These are phyloP conservation scores for Chlamydomonas schloesseri DNA, from an alignment of 139 green algal genomes.

Conservation along the genomic window DNA sequence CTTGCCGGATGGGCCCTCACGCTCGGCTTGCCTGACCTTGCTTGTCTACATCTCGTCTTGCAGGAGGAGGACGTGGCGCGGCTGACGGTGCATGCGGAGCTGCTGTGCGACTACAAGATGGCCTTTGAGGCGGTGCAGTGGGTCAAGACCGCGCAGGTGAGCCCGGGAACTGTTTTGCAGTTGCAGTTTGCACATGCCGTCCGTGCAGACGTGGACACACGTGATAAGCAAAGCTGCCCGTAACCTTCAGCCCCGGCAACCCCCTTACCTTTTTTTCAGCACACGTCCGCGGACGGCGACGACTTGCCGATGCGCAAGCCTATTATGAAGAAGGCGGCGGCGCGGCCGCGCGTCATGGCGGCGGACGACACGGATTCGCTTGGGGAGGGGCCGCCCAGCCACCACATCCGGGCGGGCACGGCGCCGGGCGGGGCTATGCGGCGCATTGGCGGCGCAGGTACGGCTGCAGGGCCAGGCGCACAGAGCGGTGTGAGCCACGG, in stretches of 20 bases:
- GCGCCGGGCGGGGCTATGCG: not conserved
- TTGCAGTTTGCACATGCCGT: too few species aligned
- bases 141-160: not conserved
- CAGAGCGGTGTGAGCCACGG: too few species aligned
- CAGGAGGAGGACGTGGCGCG: conserved; percentile 54
- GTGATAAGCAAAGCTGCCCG: too few species aligned
- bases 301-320: conserved; percentile 26
- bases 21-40: too few species aligned
- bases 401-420: not conserved
- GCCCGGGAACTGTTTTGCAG: too few species aligned
- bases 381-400: not conserved
- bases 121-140: conserved; percentile 28
- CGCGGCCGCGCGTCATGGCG: not conserved
- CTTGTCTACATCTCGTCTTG: too few species aligned
- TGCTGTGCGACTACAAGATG: not conserved
- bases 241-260: too few species aligned
- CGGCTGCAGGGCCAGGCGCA: not conserved
- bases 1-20: too few species aligned
- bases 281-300: not conserved
- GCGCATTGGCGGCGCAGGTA: not conserved
- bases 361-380: conserved; percentile 37
- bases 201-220: too few species aligned
- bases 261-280: too few species aligned
- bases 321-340: not conserved
- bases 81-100: conserved; percentile 31